Evolutionary conservation across 202 grass and related monocot species (phyloP), one percentile per base, ranked within the genome.

Genomic region (Cymbopogon flexuosus): DNA sequence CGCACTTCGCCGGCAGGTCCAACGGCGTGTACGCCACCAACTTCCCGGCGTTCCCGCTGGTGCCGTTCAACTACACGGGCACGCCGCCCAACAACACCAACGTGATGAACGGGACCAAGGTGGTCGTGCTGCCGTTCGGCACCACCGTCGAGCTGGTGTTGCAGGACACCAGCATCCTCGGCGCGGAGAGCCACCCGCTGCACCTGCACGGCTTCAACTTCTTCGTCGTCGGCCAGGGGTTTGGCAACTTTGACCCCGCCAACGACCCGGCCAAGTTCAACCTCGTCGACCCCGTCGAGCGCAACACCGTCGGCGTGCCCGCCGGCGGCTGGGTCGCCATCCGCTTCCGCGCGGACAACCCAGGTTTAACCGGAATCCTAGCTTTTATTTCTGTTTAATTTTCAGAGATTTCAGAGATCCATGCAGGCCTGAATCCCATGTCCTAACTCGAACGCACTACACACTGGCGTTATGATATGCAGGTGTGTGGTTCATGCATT

Each of bases 161-260:
- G 85, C 94, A 97, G 84, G 94, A 81, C 87, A 97, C 94, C 9
- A 90, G 89, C 81, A 94, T 94, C 75, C 72, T 89, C 0, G 91
- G 89, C 8, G 83, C 87, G 3, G 94, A 97, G 88, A 97, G 94
- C 87, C 94, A 97, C 83, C 93, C 93, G 9, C 79, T 97, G 18
- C 93, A 97, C 85, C 88, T 97, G 0, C 91, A 97, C 71, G 93
- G 93, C 8, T 91, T 79, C 81, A 88, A 97, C 68, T 97, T 93
- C 88, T 93, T 37, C 79, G 88, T 88, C 9, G 86, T 93, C 4
- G 93, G 88, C 6, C 81, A 64, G 34, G 93, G 93, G 10, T 97
- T 82, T 52, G 93, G 88, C 2, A 97, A 97, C 79, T 93, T 81
- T 13, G 66, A 93, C 80, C 81, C 88, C 0, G 7, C 18, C 1